phyloP scores from a whole-genome alignment of 192 early-diverging fungal species.

The Hyaloraphidium curvatum region DNA sequence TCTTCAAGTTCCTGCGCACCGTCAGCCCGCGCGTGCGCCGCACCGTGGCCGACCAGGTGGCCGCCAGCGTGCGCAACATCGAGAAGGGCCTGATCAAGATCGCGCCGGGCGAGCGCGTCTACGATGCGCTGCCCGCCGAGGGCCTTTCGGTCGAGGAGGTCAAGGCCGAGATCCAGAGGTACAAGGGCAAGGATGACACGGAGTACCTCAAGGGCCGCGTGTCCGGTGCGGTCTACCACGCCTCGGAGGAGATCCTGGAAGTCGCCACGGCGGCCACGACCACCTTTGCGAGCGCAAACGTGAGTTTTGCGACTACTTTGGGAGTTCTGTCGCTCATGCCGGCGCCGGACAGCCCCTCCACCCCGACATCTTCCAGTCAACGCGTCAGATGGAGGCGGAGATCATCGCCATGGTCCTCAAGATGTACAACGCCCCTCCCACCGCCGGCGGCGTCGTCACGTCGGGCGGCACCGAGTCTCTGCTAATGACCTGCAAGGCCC shows the following conservation, averaged over 20 bases:
- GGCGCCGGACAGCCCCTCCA: slow-evolving; percentile 45
- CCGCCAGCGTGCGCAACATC: too few species aligned
- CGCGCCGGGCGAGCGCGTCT: too few species aligned
- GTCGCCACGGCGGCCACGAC: neutral
- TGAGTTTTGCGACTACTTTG: neutral
- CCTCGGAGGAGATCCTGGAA: neutral
- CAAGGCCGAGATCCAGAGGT: neutral
- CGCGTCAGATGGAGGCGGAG: slow-evolving; percentile 88
- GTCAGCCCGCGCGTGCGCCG: too few species aligned
- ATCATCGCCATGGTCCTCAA: slow-evolving; percentile 75
- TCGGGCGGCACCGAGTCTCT: slow-evolving; percentile 90
- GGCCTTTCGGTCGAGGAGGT: neutral
- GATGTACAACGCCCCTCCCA: slow-evolving; percentile 60
- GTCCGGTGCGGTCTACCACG: neutral
- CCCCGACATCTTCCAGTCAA: slow-evolving; percentile 82
- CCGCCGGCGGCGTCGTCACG: slow-evolving; percentile 70
- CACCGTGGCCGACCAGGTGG: too few species aligned
- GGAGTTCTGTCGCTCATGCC: neutral
- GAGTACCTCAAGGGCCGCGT: neutral
- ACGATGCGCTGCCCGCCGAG: neutral
- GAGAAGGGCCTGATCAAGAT: too few species aligned
- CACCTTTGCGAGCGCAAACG: neutral
- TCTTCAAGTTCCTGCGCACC: too few species aligned
- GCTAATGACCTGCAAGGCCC: slow-evolving; percentile 35
- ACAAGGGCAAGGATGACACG: neutral